A percentile compares a stretch with the other conserved stretches of the same genome.
Conservation (phyloP, 768 basidiomycete species). For the Xanthoconium stramineum region DNA sequence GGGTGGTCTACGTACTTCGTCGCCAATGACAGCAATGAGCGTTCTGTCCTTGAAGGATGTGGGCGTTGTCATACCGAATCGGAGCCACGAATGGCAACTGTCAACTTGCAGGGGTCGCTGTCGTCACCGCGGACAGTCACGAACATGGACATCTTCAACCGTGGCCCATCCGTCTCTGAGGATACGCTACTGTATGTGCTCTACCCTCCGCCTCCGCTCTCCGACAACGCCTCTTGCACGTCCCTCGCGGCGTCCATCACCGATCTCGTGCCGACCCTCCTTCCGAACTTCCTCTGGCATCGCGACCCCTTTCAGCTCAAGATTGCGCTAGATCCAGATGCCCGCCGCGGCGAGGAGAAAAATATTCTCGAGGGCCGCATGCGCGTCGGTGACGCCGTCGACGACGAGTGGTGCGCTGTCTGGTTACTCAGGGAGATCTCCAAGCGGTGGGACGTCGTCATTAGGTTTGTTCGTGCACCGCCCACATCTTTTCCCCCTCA, state of each 20-base stretch:
- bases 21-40: constrained; percentile 93
- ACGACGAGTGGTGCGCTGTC: constrained; percentile 96
- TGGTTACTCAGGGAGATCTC: constrained; percentile 84
- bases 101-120: not conserved
- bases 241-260: constrained; percentile 69
- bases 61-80: constrained; percentile 43
- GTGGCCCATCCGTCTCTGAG: constrained; percentile 75
- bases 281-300: constrained; percentile 76
- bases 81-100: constrained; percentile 17
- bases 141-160: constrained; percentile 67
- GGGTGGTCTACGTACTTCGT: constrained; percentile 62
- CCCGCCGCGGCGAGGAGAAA: constrained; percentile 25
- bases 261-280: constrained; percentile 48
- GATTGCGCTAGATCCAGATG: constrained; percentile 47
- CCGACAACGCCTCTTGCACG: constrained; percentile 59
- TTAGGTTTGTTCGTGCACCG: constrained; percentile 54
- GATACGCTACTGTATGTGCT: constrained; percentile 80
- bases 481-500: constrained; percentile 3
- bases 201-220: constrained; percentile 52
- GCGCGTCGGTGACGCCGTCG: constrained; percentile 94
- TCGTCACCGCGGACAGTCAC: not conserved
- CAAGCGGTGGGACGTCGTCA: constrained; percentile 72
- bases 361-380: constrained; percentile 77
- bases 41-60: constrained; percentile 76
- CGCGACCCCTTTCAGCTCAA: constrained; percentile 81